Conservation (phyloP, 1,284 basidiomycete species). For the Fomes fomentarius region DNA sequence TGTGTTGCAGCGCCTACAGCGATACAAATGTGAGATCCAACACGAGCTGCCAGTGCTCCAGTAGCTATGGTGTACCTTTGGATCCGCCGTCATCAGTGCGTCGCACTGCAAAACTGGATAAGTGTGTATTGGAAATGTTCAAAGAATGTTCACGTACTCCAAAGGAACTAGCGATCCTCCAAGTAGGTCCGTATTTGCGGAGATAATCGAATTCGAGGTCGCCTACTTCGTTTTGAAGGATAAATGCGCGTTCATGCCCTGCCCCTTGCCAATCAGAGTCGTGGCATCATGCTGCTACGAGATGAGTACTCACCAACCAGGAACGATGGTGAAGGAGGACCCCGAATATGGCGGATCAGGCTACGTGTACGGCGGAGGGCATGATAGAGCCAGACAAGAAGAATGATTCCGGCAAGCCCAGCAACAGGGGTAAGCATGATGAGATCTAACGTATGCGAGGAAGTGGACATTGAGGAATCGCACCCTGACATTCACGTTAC, state of each 20-base stretch:
- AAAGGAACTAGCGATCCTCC: background rate
- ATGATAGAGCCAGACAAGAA: background rate
- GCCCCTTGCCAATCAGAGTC: too few species aligned
- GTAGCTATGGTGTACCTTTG: constrained; percentile 15
- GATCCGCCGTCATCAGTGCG: constrained; percentile 14
- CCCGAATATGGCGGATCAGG: background rate
- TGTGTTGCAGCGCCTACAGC: constrained; percentile 29
- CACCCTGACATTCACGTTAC: too few species aligned
- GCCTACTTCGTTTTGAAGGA: background rate
- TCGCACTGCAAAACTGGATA: constrained; percentile 1
- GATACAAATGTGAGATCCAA: background rate
- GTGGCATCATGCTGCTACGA: too few species aligned
- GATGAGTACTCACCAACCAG: background rate
- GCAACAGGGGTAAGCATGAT: too few species aligned
- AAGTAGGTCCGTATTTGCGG: background rate
- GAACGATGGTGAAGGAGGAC: background rate
- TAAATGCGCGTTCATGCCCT: too few species aligned
- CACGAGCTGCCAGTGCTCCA: too few species aligned
- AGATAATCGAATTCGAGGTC: background rate
- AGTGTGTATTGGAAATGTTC: background rate
- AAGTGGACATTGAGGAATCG: too few species aligned
- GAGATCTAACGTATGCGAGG: too few species aligned
- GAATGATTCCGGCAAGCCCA: background rate
- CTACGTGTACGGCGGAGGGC: background rate
- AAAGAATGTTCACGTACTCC: background rate